Evolutionary conservation across 1,284 basidiomycete genomes (phyloP), one percentile per base, ranked within the genome.

Genomic region (Leccinum insolens): DNA sequence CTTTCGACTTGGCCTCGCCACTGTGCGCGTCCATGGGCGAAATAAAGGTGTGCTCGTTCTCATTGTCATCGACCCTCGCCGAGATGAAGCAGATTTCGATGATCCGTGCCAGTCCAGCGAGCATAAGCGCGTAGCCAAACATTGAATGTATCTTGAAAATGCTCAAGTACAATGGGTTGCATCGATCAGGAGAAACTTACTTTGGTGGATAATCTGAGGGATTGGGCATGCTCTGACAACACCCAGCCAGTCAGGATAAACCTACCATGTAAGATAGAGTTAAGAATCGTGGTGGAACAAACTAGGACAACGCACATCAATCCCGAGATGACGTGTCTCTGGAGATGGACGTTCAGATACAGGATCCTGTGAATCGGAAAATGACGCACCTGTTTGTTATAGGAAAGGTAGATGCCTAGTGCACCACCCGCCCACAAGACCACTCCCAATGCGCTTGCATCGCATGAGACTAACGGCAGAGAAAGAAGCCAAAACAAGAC

Each of bases 181-280:
- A 64, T 25, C 8, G 37, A n/a, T 52, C 9, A 34, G 41, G 49
- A 61, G 8, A 44, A 34, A 60, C 14, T 71, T 31, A 93, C 92
- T 82, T 89, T 91, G 3, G 94, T 93, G 1, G 94, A 94, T 62
- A 96, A 84, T 88, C 89, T 91, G 64, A 96, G 82, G 8, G 87
- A 89, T 81, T 98, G 96, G 2, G 87, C 88, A 73, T 98, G 96
- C 52, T 93, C 90, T 4, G 93, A 93, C 95, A 98, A 97, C 0
- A 93, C 96, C 92, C 95, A 98, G 3, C 96, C 96, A 0, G 95
- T 97, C 69, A 97, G 83, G 67, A 95, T 88, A 71, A 96, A 90
- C 68, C 93, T 95, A 71, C 60, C 5, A 22, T 22, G 22, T 58
- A 8, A 9, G 31, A 31, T 31, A 20, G 49, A 20, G 22, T 55